Evolutionary conservation across 805 yeast genomes (phyloP), one percentile per base, ranked within the genome.

Genomic region (Candida pseudofarinosa): DNA sequence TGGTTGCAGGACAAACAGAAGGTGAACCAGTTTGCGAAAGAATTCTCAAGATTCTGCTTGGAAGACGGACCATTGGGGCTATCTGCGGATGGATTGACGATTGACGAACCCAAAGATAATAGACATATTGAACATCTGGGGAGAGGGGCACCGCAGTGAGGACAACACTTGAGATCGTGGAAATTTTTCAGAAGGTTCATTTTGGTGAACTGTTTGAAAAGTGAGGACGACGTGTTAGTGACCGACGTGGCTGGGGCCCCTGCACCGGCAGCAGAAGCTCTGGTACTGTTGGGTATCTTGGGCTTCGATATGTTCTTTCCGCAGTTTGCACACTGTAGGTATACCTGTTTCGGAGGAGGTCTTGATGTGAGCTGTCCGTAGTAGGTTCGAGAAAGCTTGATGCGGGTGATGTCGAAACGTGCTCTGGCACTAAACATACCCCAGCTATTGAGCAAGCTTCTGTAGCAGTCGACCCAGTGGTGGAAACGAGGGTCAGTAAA

Each of bases 101-200:
- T 59, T 0, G 83, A 78, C 1, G 76, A 77, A 0, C 97, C 97
- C 46, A 89, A 66, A 0, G 96, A 80, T 36, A 88, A 65, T 28
- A 89, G 63, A 54, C 98, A 91, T 4, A 91, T 85, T 0, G 96
- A 89, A 64, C 98, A 91, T 48, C 96, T 68, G 0, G 98, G 97
- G 17, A 88, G 71, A 15, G 91, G 83, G 1, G 86, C 78, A 3
- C 95, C 91, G 67, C 98, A 91, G 53, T 86, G 85, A 0, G 90
- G 89, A 59, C 97, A 90, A 23, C 62, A 59, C 19, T 54, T 57
- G 39, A 59, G 42, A 39, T 61, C 66, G 18, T 51, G 56, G 19
- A 46, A 50, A 8, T 38, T 47, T 17, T 47, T 50, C 31, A 48
- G 47, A 39, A 40, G 34, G 43, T 49, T 53, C 49, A 55, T 20